These are phyloP conservation scores for Phytophthora ohioensis DNA, from an alignment of 352 stramenopile genomes.

Conservation along the genomic window DNA sequence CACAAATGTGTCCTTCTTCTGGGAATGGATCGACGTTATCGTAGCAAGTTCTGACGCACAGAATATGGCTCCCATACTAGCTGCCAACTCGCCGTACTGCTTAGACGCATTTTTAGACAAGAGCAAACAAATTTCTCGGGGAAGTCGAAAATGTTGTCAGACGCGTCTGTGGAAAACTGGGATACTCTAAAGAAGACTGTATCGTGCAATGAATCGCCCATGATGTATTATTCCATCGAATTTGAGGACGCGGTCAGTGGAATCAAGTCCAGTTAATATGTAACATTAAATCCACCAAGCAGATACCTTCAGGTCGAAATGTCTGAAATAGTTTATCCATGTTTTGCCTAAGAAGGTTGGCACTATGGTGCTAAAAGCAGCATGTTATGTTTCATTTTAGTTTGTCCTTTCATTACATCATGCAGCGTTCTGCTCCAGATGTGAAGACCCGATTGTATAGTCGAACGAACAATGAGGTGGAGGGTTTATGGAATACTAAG, in stretches of 20 bases:
- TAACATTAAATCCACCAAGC: no score
- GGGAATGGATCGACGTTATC: conserved; percentile 29
- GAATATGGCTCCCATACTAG: conserved; percentile 4
- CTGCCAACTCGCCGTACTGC: conserved; percentile 18
- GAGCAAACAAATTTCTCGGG: conserved; percentile 12
- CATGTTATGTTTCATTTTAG: no score
- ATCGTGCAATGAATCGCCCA: background rate
- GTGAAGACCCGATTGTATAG: background rate
- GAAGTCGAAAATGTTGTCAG: background rate
- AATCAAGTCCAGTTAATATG: background rate
- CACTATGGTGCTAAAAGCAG: no score
- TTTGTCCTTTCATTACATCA: background rate
- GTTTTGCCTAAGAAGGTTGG: no score
- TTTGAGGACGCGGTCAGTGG: conserved; percentile 12
- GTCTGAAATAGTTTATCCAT: no score
- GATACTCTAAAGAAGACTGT: conserved; percentile 1
- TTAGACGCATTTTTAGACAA: background rate
- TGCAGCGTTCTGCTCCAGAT: background rate
- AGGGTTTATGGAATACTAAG: background rate
- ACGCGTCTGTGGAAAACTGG: conserved; percentile 4
- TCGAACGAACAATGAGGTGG: conserved; percentile 1
- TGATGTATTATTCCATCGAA: conserved; percentile 21
- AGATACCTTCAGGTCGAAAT: no score
- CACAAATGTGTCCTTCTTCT: conserved; percentile 33
- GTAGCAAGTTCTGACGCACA: conserved; percentile 1